Percentiles rank a stretch among this genome's conserved stretches.
These are phyloP conservation scores for Aspergillus fumigatus DNA, from an alignment of 2,329 filamentous ascomycete genomes.

Conservation along the genomic window DNA sequence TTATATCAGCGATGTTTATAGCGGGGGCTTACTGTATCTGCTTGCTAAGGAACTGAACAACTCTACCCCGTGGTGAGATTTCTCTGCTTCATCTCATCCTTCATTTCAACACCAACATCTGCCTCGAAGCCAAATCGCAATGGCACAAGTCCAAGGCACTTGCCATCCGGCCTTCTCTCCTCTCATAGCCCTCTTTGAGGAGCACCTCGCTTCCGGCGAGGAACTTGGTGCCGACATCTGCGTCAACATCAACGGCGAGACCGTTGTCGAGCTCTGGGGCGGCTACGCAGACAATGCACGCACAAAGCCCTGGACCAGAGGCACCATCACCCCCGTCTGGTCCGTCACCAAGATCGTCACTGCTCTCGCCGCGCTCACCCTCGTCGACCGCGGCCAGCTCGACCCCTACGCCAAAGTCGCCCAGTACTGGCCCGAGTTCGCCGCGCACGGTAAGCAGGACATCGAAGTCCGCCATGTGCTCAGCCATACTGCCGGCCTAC, in stretches of 20 bases:
- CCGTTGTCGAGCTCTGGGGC: slow-evolving; percentile 45
- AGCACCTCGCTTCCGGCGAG: slow-evolving; percentile 33
- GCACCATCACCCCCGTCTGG: slow-evolving; percentile 41
- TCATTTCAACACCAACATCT: not conserved
- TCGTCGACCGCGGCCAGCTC: slow-evolving; percentile 39
- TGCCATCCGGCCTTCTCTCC: slow-evolving; percentile 35
- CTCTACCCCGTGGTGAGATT: not conserved
- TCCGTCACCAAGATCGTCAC: slow-evolving; percentile 40
- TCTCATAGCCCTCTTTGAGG: slow-evolving; percentile 32
- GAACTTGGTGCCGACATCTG: slow-evolving; percentile 46
- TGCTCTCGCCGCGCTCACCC: slow-evolving; percentile 35
- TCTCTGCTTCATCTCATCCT: not conserved
- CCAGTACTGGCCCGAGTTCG: slow-evolving; percentile 47
- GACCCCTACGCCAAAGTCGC: slow-evolving; percentile 35
- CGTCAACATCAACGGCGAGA: slow-evolving; percentile 39
- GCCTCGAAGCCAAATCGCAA: not conserved
- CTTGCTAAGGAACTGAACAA: not conserved
- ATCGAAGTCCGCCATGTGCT: slow-evolving; percentile 40
- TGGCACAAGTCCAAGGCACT: slow-evolving; percentile 31
- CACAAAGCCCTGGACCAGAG: slow-evolving; percentile 33
- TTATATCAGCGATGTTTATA: too few relatives aligned
- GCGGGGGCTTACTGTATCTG: too few relatives aligned
- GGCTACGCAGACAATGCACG: slow-evolving; percentile 31
- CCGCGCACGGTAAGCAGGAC: slow-evolving; percentile 37
- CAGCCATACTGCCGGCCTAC: slow-evolving; percentile 36